Evolutionary conservation across 768 basidiomycete species (phyloP), one percentile per base, ranked within the genome.

Genomic region (Lactifluus piperatus): DNA sequence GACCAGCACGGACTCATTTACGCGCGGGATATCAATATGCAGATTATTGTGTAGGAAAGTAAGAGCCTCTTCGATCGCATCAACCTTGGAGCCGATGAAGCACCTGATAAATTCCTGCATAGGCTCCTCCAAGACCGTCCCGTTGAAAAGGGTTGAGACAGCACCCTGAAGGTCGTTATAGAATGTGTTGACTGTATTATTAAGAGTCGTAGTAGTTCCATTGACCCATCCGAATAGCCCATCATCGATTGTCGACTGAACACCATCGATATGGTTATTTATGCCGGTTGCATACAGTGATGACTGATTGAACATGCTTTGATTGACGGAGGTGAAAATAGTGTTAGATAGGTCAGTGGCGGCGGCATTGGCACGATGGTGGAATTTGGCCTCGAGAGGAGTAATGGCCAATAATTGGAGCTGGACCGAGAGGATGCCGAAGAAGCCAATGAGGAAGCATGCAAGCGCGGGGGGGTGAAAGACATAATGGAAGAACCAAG

Each of bases 191-290:
- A 99, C 75, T 3, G 95, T 97, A 65, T 76, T 74, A 71, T 99
- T 99, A 54, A 99, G 79, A 6, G 86, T 84, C 4, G 82, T 84
- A 1, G 93, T 95, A 8, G 95, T 95, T 18, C 77, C 80, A 66
- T 97, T 93, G 50, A 98, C 86, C 94, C 94, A 98, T 10, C 94
- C 93, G 62, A 98, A 95, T 47, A 98, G 73, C 26, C 88, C 88
- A 41, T 91, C 75, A 69, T 97, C 91, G 71, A 98, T 81, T 6
- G 82, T 80, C 39, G 75, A 76, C 73, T 98, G 90, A 50, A 91
- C 77, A 34, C 65, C 65, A 50, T 81, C 79, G 22, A 97, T 82
- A 30, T 82, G 86, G 20, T 66, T 67, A 64, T 98, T 99, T 67
- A 94, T 77, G 32, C 77, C 77, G n/a, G 71, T 76, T 4, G 94